A percentile compares a stretch with the other conserved stretches of the same genome.
Evolutionary conservation across 371 early-diverging fungal genomes (phyloP).

Genomic region (Syncephalis plumigaleata): DNA sequence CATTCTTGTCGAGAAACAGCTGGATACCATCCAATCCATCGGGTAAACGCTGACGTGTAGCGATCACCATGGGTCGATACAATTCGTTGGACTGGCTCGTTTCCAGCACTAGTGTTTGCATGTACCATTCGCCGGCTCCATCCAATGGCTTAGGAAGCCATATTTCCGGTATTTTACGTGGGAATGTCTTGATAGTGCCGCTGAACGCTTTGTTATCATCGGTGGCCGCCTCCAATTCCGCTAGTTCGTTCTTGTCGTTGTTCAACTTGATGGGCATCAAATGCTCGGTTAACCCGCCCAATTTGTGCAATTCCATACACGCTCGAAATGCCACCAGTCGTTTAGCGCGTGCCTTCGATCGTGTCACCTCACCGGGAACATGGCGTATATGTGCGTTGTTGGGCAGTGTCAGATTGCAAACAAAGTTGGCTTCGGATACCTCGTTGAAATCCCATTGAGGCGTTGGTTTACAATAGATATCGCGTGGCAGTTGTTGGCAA

Average conservation of each 20-base stretch:
- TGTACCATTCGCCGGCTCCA: not conserved
- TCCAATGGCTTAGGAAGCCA: constrained; percentile 4
- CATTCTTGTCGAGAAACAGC: constrained; percentile 20
- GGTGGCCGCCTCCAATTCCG: constrained; percentile 5
- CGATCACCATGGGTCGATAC: constrained; percentile 25
- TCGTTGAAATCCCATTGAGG: constrained; percentile 25
- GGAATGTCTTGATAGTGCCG: constrained; percentile 6
- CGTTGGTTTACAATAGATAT: too few species aligned
- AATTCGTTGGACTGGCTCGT: constrained; percentile 7
- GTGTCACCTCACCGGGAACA: constrained; percentile 29
- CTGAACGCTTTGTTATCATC: constrained; percentile 5
- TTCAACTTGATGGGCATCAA: constrained; percentile 30
- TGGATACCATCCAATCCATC: constrained; percentile 13
- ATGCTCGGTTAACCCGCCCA: constrained; percentile 54
- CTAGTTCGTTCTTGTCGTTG: not conserved
- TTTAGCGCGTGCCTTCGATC: constrained; percentile 44
- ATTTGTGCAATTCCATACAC: constrained; percentile 36
- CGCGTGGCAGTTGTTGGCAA: too few species aligned
- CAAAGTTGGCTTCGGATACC: constrained; percentile 12
- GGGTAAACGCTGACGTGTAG: constrained; percentile 28
- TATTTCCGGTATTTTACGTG: constrained; percentile 6
- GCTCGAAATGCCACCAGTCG: constrained; percentile 52
- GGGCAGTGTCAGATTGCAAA: constrained; percentile 37
- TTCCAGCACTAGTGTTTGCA: not conserved
- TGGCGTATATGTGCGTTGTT: constrained; percentile 39